These are phyloP conservation scores for Abrus precatorius DNA, from an alignment of 306 rosid genomes.

Conservation along the genomic window DNA sequence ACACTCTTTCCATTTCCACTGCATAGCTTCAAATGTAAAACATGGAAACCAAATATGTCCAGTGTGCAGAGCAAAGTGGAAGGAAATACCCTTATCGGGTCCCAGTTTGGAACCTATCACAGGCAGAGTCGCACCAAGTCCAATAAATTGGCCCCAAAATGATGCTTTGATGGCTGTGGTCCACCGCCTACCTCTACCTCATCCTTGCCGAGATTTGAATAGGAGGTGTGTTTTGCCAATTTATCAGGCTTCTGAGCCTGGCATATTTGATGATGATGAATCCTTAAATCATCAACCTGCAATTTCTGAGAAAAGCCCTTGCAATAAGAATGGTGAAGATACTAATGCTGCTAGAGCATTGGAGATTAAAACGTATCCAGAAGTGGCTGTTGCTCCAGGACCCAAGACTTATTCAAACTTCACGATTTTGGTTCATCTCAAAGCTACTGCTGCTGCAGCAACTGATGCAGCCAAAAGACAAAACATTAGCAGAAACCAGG, in stretches of 20 bases:
- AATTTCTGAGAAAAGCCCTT: slow-evolving; percentile 54
- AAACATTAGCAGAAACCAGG: slow-evolving; percentile 58
- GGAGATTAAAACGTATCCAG: slow-evolving; percentile 79
- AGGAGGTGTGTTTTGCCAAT: slow-evolving; percentile 83
- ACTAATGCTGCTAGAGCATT: slow-evolving; percentile 55
- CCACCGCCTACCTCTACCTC: slow-evolving; percentile 76
- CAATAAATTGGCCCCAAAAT: slow-evolving; percentile 80
- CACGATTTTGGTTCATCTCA: slow-evolving; percentile 83
- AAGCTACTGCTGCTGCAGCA: slow-evolving; percentile 80
- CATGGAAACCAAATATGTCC: slow-evolving; percentile 97
- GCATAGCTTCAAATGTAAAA: slow-evolving; percentile 87
- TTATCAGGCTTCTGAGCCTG: slow-evolving; percentile 83
- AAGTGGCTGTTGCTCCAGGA: slow-evolving; percentile 71
- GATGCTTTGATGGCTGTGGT: slow-evolving; percentile 90
- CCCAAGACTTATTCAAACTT: slow-evolving; percentile 66
- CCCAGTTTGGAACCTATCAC: slow-evolving; percentile 67
- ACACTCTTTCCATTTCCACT: slow-evolving; percentile 96
- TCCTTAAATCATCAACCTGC: slow-evolving; percentile 66
- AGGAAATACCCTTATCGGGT: slow-evolving; percentile 84
- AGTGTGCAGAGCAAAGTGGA: slow-evolving; percentile 96
- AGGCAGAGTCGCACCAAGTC: slow-evolving; percentile 64
- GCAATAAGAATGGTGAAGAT: slow-evolving; percentile 51
- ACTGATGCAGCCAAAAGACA: slow-evolving; percentile 49
- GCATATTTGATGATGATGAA: slow-evolving; percentile 86
- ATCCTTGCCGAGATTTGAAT: slow-evolving; percentile 74